phyloP scores from a whole-genome alignment of 768 basidiomycete genomes.

The Hebeloma cylindrosporum region DNA sequence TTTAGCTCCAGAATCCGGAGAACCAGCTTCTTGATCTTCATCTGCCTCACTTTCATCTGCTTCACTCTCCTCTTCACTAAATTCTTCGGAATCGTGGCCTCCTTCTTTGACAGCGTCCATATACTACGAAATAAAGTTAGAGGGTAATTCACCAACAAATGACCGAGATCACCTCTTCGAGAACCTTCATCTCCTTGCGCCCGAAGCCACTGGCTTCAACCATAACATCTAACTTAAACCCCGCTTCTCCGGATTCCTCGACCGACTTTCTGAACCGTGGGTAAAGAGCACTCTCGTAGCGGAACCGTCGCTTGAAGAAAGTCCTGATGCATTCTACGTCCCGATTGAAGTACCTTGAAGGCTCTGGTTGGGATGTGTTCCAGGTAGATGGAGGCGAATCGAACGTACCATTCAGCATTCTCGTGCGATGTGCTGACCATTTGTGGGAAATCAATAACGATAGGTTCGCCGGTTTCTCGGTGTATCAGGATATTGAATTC shows the following conservation, averaged over 20 bases:
- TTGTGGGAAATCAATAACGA: slow-evolving; percentile 98
- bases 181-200: slow-evolving; percentile 72
- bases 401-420: slow-evolving; percentile 89
- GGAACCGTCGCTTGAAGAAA: slow-evolving; percentile 89
- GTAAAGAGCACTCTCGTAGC: slow-evolving; percentile 88
- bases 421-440: slow-evolving; percentile 97
- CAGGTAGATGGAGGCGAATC: slow-evolving; percentile 8
- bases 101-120: slow-evolving; percentile 54
- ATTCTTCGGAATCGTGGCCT: slow-evolving; percentile 20
- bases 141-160: slow-evolving; percentile 16
- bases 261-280: slow-evolving; percentile 78
- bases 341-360: slow-evolving; percentile 94
- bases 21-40: not conserved
- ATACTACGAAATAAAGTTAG: slow-evolving; percentile 47
- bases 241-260: slow-evolving; percentile 45
- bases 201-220: slow-evolving; percentile 95
- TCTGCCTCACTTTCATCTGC: slow-evolving; percentile 5
- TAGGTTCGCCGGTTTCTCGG: slow-evolving; percentile 67
- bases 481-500: slow-evolving; percentile 98
- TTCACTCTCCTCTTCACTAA: slow-evolving; percentile 26
- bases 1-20: too few species aligned
- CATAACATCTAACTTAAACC: slow-evolving; percentile 84
- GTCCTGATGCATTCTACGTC: slow-evolving; percentile 95
- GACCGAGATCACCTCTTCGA: slow-evolving; percentile 72
- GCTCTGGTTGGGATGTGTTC: not conserved